Base-by-base conservation (phyloP, 2,329 filamentous ascomycete genomes). In the Pseudopyricularia cyperi region DNA sequence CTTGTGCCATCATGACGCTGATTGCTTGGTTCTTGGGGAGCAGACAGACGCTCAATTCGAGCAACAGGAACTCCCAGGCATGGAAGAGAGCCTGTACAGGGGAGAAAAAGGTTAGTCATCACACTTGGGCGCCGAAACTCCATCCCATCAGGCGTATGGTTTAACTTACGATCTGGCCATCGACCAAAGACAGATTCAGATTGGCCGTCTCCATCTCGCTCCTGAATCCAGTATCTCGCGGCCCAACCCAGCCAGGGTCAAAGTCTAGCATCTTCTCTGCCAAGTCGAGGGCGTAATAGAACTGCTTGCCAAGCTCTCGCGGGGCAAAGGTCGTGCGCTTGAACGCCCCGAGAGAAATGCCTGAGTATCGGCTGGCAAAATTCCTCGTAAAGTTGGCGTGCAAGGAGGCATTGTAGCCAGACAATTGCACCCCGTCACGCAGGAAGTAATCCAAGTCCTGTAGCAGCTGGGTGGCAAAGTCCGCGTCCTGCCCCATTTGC, bases 171-270 rank as follows among this genome's bases (percentile, higher is more conserved):
- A 93, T 83, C 70, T 98, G 89, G 24, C 91, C 87, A 65, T 97
- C 89, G 33, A 98, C 89, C 33, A 95, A 73, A 24, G 90, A 95
- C 51, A 98, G 66, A 65, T 98, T 97, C 56, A 85, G 72, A 65
- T 98, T 98, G 42, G 91, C 93, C 55, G 82, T 82, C 60, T 83
- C 79, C 68, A 98, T 84, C 63, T 98, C 93, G 48, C 79, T 77
- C 55, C 79, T 77, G 67, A 95, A 95, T 0, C 90, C 90, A 60
- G 84, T 78, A 52, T 80, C 76, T 58, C 71, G 75, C 57, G 71
- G 74, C 44, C 85, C 85, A 51, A 71, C 71, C 93, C 93, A 98
- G 37, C 83, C 82, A 52, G 80, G 74, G 64, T 95, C 87, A 61
- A 86, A 87, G 17, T 72, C 73, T 22, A 98, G 75, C 65, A 97